Evolutionary conservation across 331 rosid species (phyloP).

Genomic region (Telfairia occidentalis): DNA sequence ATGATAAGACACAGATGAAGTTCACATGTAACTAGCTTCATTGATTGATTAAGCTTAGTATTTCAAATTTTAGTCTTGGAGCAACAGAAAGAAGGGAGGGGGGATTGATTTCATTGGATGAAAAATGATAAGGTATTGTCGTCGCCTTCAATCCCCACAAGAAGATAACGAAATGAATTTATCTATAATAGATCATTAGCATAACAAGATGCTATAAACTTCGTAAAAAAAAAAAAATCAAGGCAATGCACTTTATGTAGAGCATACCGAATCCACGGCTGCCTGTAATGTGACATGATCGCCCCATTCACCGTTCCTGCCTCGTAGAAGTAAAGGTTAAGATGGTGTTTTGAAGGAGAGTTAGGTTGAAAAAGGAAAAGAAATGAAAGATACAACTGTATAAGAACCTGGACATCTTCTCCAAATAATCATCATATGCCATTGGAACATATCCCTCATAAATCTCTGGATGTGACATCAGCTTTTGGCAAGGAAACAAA

Average conservation of each 20-base stretch:
- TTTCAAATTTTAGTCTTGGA: background rate
- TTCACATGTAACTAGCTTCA: background rate
- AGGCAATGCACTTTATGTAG: slow-evolving; percentile 2
- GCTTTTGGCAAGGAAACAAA: slow-evolving; percentile 30
- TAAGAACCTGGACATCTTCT: slow-evolving; percentile 55
- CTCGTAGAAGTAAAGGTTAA: slow-evolving; percentile 22
- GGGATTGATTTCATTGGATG: background rate
- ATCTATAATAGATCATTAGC: background rate
- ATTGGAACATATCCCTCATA: slow-evolving; percentile 86
- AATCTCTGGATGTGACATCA: slow-evolving; percentile 54
- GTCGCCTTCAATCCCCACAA: background rate
- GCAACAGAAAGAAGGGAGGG: background rate
- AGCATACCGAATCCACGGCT: slow-evolving; percentile 62
- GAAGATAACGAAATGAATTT: background rate
- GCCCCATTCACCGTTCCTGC: slow-evolving; percentile 88
- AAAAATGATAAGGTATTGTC: background rate
- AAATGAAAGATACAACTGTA: slow-evolving; percentile 4
- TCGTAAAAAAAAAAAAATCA: background rate
- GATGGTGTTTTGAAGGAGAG: background rate
- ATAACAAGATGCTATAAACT: background rate
- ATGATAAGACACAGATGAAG: slow-evolving; percentile 16
- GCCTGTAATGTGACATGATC: slow-evolving; percentile 91
- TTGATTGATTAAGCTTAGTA: background rate
- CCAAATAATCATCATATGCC: slow-evolving; percentile 62
- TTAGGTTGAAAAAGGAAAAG: background rate